phyloP scores from a whole-genome alignment of 495 filamentous ascomycete genomes.

The Hypoxylon rickii region DNA sequence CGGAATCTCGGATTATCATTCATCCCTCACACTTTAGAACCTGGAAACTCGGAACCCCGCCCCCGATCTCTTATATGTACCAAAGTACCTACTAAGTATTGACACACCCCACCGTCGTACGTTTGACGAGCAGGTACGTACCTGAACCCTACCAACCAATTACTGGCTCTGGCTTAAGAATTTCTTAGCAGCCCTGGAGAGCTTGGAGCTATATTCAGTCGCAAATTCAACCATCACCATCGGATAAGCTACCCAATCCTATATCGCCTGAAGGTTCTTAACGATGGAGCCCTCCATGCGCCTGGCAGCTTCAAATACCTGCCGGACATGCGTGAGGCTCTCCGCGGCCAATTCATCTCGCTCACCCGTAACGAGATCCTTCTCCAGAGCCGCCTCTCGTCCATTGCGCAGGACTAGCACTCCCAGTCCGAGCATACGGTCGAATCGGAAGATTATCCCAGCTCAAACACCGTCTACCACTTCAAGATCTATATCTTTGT shows the following conservation, averaged over 20 bases:
- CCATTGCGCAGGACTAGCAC: constrained; percentile 8
- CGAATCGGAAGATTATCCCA: constrained; percentile 5
- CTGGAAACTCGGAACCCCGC: not conserved
- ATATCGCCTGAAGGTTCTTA: not conserved
- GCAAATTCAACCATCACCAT: constrained; percentile 1
- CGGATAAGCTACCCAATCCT: not conserved
- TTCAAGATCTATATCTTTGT: constrained; percentile 35
- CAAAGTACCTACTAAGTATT: constrained; percentile 1
- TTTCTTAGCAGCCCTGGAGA: no score
- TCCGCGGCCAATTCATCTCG: constrained; percentile 23
- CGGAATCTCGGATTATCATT: not conserved
- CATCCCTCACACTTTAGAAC: not conserved
- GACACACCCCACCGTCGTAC: no score
- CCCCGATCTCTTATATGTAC: not conserved
- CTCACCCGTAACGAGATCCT: constrained; percentile 18
- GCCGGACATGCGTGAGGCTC: constrained; percentile 31
- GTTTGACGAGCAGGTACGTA: no score
- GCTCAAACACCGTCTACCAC: not conserved
- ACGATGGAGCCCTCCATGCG: constrained; percentile 36
- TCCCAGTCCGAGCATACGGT: constrained; percentile 10
- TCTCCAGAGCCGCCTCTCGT: constrained; percentile 28
- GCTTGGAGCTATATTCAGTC: constrained; percentile 3
- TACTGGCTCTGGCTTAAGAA: no score
- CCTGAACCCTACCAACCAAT: no score
- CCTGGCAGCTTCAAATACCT: constrained; percentile 33